Conservation (phyloP, 2,329 filamentous ascomycete genomes). For the Elsinoe batatas region DNA sequence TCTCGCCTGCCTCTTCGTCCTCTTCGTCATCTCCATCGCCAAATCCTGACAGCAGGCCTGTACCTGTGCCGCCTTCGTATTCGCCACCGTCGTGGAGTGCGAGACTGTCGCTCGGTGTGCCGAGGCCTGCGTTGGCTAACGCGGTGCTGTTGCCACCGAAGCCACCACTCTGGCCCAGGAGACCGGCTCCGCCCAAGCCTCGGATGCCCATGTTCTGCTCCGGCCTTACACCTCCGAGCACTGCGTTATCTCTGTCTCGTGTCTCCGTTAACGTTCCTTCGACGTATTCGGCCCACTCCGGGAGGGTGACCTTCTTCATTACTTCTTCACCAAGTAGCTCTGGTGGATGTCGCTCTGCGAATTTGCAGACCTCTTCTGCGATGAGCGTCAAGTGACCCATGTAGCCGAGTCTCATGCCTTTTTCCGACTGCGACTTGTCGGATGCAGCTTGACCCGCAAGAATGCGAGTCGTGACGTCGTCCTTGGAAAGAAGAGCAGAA, state of each 20-base stretch:
- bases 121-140: slow-evolving; percentile 71
- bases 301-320: slow-evolving; percentile 77
- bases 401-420: slow-evolving; percentile 87
- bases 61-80: slow-evolving; percentile 26
- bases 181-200: slow-evolving; percentile 24
- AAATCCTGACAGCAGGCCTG: slow-evolving; percentile 60
- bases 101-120: slow-evolving; percentile 40
- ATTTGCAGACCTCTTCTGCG: slow-evolving; percentile 96
- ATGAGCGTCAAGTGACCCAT: slow-evolving; percentile 98
- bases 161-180: slow-evolving; percentile 33
- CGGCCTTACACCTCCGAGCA: slow-evolving; percentile 85
- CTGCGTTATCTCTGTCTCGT: slow-evolving; percentile 93
- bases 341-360: slow-evolving; percentile 85
- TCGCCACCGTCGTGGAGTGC: slow-evolving; percentile 27
- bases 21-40: slow-evolving; percentile 95
- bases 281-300: slow-evolving; percentile 89
- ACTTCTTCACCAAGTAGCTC: slow-evolving; percentile 77
- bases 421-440: slow-evolving; percentile 73
- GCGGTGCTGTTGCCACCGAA: slow-evolving; percentile 48
- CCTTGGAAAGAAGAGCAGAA: slow-evolving; percentile 47
- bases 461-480: slow-evolving; percentile 81
- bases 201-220: slow-evolving; percentile 79
- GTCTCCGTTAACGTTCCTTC: slow-evolving; percentile 90
- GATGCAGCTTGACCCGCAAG: slow-evolving; percentile 81
- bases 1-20: slow-evolving; percentile 62